Conservation (phyloP, 257 asterid genomes). For the Cordia subcordata region DNA sequence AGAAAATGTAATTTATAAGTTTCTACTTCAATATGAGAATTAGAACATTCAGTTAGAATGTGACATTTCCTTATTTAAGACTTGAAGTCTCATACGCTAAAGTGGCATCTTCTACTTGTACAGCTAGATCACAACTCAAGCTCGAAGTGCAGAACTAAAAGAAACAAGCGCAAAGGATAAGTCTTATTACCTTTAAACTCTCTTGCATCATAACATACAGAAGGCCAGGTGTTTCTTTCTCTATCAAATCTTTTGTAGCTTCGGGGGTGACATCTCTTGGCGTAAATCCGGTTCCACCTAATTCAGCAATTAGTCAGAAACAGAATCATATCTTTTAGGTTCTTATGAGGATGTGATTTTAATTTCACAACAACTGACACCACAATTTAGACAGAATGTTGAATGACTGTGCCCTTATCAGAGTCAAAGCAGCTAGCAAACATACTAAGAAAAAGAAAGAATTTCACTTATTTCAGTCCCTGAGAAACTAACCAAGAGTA, state of each 20-base stretch:
- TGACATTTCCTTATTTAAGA: no score
- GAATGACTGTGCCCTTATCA: no score
- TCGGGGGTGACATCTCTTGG: slow-evolving; percentile 98
- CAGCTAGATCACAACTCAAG: not conserved
- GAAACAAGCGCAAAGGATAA: not conserved
- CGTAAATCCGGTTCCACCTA: slow-evolving; percentile 97
- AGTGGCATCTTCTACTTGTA: not conserved
- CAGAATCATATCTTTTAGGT: no score
- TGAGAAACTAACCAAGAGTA: slow-evolving; percentile 64
- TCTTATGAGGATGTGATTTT: no score
- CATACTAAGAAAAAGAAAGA: not conserved
- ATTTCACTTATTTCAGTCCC: not conserved
- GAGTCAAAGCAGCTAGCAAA: not conserved
- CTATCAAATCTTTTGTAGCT: slow-evolving; percentile 82
- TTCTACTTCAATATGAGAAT: no score
- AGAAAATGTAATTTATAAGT: no score
- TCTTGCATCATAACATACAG: slow-evolving; percentile 90
- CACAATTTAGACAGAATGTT: no score
- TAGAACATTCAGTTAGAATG: no score
- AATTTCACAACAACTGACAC: no score
- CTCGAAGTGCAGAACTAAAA: not conserved
- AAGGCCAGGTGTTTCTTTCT: slow-evolving; percentile 92
- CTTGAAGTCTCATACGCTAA: not conserved
- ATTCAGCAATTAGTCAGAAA: slow-evolving; percentile 4
- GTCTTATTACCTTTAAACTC: slow-evolving; percentile 68